These are phyloP conservation scores for Daldinia bambusicola DNA, from an alignment of 495 filamentous ascomycete species.

Conservation along the genomic window DNA sequence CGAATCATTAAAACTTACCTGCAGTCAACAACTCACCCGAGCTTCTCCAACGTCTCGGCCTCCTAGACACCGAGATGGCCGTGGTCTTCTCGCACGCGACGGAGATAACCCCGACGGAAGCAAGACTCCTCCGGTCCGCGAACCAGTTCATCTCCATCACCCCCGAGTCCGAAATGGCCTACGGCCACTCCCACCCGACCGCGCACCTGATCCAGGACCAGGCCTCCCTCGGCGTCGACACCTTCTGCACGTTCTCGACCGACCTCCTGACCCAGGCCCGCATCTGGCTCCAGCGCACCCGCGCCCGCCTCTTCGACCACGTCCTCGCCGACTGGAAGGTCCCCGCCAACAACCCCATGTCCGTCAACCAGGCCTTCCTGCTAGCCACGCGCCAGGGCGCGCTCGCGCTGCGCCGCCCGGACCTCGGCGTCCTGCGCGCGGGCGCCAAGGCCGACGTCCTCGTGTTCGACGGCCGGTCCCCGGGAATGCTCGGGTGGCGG, in stretches of 20 bases:
- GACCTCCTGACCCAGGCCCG: constrained; percentile 54
- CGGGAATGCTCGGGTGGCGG: constrained; percentile 58
- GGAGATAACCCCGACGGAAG: constrained; percentile 46
- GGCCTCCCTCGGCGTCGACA: constrained; percentile 50
- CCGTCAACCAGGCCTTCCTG: constrained; percentile 61
- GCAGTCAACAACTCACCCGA: constrained; percentile 49
- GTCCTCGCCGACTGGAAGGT: constrained; percentile 53
- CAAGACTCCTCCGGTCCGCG: constrained; percentile 43
- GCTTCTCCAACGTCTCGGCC: constrained; percentile 43
- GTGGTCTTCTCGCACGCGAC: constrained; percentile 56
- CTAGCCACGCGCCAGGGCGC: constrained; percentile 60
- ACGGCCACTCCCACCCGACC: constrained; percentile 48
- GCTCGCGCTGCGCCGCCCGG: constrained; percentile 55
- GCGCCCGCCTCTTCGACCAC: constrained; percentile 47
- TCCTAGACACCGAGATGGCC: constrained; percentile 51
- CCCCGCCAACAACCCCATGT: constrained; percentile 54
- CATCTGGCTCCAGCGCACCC: constrained; percentile 52
- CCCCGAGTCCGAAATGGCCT: constrained; percentile 55
- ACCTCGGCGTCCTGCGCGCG: constrained; percentile 57
- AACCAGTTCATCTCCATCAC: constrained; percentile 56
- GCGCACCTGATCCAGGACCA: constrained; percentile 51
- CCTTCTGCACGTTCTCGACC: constrained; percentile 48
- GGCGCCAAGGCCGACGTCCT: constrained; percentile 63
- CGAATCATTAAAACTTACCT: not conserved
- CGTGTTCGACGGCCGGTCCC: constrained; percentile 59